Base-by-base conservation (phyloP, 2,329 filamentous ascomycete genomes). In the Calonectria crousiana region DNA sequence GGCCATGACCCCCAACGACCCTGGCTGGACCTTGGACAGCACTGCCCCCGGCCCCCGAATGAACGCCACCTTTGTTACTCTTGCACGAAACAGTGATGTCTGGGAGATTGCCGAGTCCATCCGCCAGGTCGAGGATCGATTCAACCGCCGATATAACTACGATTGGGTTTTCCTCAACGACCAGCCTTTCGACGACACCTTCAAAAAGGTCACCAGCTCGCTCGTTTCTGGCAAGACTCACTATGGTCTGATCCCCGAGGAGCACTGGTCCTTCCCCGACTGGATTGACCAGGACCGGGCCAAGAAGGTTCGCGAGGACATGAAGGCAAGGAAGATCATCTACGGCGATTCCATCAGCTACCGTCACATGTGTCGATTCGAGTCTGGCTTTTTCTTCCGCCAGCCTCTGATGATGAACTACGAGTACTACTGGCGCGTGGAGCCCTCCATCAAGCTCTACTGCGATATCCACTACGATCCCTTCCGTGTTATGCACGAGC, bases 141-240 rank as follows among this genome's bases (percentile, higher is more conserved):
- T 99, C 92, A 99, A 99, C 88, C 92, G 93, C 82, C 94, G 96
- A 81, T 98, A 94, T 88, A 93, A 98, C 88, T 99, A 99, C 87
- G 96, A 98, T 84, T 99, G 97, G 97, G 96, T 99, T 68, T 99
- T 99, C 88, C 89, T 99, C 75, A 99, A 99, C 86, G 97, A 99
- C 84, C 92, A 96, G 84, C 95, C 95, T 0, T 99, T 99, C 82
- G 94, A 98, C 83, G 94, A 95, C 4, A 93, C 92, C 13, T 99
- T 99, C 90, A 98, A 96, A 86, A 96, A 95, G 85, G 90, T 98
- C 78, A 99, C 97, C 5, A 90, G 91, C 6, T 93, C 95, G 1
- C 90, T 99, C 47, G 94, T 97, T n/a, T 98, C 96, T 16, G 97
- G 97, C 72, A 98, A 92, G 80, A 96, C 97, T 58, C 92, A 94